Base-by-base conservation (phyloP, 495 filamentous ascomycete species). In the Mytilinidion resinicola region DNA sequence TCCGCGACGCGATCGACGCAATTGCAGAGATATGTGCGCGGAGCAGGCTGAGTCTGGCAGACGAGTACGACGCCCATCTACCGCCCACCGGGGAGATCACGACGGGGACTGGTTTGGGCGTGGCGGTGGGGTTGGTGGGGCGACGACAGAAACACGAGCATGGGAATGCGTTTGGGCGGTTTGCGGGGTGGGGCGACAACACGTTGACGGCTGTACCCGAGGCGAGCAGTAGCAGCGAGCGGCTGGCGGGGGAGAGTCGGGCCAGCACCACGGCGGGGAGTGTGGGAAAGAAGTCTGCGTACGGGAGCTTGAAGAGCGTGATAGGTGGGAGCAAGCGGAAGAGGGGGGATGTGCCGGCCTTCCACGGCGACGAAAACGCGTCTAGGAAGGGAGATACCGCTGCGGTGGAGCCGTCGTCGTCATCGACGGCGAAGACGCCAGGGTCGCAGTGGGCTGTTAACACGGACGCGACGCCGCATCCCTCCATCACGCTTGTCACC, bases 11-110 rank as follows among this genome's bases (percentile, higher is more conserved):
- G 2, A 72, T 86, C 30, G 77, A 84, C 56, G 79, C 80, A 5
- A 85, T 86, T 56, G 83, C 82, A 17, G 80, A 85, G 62, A 84
- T 86, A 52, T 84, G 79, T 60, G 82, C 82, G 4, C 74, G 79
- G 38, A 85, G 80, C 68, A 80, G 78, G 59, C 69, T 83, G 56
- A 84, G 80, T 63, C 69, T 86, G 41, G 79, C 83, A 30, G 82
- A 85, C 63, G 81, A 85, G 63, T 84, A 86, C 65, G 77, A 72
- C 34, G 83, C 82, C 53, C 83, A 86, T 63, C 77, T 84, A 30
- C 82, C 83, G 8, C 83, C 83, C 0, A 69, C 83, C 30, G 82
- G 80, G 7, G 80, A 84, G 60, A 79, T 85, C 49, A 56, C 62
- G 8, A 57, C 55, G 20, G 52, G 56, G 10, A 55, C 21, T 4